phyloP scores from a whole-genome alignment of 768 basidiomycete genomes.

The Leccinellum rugosiceps region DNA sequence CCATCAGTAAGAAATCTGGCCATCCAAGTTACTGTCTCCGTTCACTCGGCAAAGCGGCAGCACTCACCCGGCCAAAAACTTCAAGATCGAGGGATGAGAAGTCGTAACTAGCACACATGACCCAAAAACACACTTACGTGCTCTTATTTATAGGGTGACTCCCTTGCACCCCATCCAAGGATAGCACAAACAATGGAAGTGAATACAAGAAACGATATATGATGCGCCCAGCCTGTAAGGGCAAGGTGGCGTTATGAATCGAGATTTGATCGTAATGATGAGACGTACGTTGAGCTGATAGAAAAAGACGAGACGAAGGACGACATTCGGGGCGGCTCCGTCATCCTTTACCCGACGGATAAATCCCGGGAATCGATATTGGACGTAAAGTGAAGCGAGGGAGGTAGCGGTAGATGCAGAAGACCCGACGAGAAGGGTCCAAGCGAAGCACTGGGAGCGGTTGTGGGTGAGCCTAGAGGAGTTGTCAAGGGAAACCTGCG shows the following conservation, averaged over 20 bases:
- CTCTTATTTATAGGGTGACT: conserved; percentile 48
- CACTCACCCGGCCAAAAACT: conserved; percentile 62
- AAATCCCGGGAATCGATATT: conserved; percentile 68
- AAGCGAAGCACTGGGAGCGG: conserved; percentile 56
- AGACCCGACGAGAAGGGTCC: conserved; percentile 74
- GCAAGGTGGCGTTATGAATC: neutral
- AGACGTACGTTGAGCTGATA: conserved; percentile 71
- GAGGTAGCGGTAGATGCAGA: conserved; percentile 65
- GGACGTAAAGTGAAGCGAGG: conserved; percentile 66
- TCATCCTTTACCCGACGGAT: conserved; percentile 67
- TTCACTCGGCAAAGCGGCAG: neutral
- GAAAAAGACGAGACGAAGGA: conserved; percentile 70
- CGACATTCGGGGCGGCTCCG: conserved; percentile 71
- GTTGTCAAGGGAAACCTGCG: neutral
- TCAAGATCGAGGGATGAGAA: conserved; percentile 1
- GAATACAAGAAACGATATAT: conserved; percentile 75
- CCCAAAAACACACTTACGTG: conserved; percentile 44
- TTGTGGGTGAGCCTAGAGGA: conserved; percentile 16
- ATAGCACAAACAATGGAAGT: conserved; percentile 63
- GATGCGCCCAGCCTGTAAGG: conserved; percentile 58
- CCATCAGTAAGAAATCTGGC: conserved; percentile 66
- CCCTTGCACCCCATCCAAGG: conserved; percentile 57
- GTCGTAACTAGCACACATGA: neutral
- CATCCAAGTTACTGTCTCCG: neutral
- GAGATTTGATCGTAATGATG: neutral